A percentile compares a stretch with the other conserved stretches of the same genome.
These are phyloP conservation scores for Trifolium repens DNA, from an alignment of 306 rosid genomes.

Conservation along the genomic window DNA sequence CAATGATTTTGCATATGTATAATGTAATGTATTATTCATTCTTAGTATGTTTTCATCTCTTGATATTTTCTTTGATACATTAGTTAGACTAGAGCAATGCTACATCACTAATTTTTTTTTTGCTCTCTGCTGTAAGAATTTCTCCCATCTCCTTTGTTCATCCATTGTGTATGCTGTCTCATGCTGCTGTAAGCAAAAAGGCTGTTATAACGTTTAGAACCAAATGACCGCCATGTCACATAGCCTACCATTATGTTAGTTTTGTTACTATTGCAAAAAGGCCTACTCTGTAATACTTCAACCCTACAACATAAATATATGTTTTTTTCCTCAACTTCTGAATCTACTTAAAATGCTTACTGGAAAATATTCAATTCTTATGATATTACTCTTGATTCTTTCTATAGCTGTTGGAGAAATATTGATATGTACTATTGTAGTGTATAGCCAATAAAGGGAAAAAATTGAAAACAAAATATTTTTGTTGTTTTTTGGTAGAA, in stretches of 20 bases:
- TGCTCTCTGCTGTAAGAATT: constrained; percentile 1
- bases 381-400: no score
- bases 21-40: constrained; percentile 26
- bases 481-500: not conserved
- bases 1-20: not conserved
- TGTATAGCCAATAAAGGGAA: not conserved
- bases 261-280: constrained; percentile 24
- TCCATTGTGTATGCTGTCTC: not conserved
- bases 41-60: constrained; percentile 12
- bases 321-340: not conserved
- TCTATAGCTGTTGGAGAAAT: constrained; percentile 10
- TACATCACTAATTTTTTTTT: not conserved
- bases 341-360: not conserved
- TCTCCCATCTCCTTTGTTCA: not conserved
- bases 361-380: not conserved
- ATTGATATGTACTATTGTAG: not conserved
- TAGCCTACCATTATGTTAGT: not conserved
- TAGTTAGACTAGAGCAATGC: not conserved
- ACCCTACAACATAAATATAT: constrained; percentile 8
- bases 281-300: not conserved
- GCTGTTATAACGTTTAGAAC: constrained; percentile 9
- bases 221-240: not conserved
- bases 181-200: constrained; percentile 2
- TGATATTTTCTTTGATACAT: constrained; percentile 2
- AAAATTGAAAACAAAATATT: not conserved